Conservation (phyloP, 495 filamentous ascomycete species). For the Letharia columbiana region DNA sequence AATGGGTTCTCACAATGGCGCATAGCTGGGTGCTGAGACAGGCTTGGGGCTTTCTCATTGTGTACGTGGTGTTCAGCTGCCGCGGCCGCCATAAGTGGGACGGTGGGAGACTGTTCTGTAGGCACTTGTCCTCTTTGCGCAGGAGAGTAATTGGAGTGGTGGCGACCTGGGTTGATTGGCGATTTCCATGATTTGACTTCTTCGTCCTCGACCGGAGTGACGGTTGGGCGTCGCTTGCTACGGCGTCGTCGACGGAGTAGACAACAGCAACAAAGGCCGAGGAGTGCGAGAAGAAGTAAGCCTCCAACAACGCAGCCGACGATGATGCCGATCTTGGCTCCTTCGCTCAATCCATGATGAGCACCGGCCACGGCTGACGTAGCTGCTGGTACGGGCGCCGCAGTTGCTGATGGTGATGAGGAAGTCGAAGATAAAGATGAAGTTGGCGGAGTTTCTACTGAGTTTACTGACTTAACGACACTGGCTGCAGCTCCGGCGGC, state of each 20-base stretch:
- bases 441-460: conserved; percentile 13
- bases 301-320: conserved; percentile 21
- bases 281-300: conserved; percentile 20
- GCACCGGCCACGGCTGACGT: conserved; percentile 22
- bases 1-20: conserved; percentile 22
- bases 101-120: conserved; percentile 17
- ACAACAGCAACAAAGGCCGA: conserved; percentile 24
- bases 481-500: conserved; percentile 20
- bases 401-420: conserved; percentile 14
- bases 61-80: conserved; percentile 14
- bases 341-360: conserved; percentile 18
- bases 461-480: conserved; percentile 17
- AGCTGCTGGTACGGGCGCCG: conserved; percentile 19
- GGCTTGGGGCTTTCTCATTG: conserved; percentile 19
- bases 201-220: conserved; percentile 19
- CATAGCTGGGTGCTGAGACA: conserved; percentile 24
- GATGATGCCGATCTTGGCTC: conserved; percentile 29
- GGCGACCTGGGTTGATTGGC: conserved; percentile 20
- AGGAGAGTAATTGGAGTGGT: conserved; percentile 19
- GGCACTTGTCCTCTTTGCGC: conserved; percentile 10
- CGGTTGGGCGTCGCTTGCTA: conserved; percentile 6
- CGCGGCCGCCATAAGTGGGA: conserved; percentile 23
- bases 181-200: conserved; percentile 20
- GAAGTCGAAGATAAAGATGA: conserved; percentile 18
- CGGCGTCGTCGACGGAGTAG: conserved; percentile 24